Evolutionary conservation across 176 grass and related monocot species (phyloP).

Genomic region (Triticum timopheevii): DNA sequence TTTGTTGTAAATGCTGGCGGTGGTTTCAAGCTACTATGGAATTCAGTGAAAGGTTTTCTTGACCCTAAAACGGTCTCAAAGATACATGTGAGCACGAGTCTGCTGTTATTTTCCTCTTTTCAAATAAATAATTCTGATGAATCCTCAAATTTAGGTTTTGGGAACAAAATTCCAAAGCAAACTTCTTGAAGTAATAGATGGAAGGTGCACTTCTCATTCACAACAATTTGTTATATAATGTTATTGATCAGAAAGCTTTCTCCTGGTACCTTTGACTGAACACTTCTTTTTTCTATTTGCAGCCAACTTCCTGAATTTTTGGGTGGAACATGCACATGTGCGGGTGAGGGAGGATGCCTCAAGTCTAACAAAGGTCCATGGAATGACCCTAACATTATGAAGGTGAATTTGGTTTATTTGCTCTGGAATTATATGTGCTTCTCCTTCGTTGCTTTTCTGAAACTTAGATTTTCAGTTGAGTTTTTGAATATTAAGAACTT

Average conservation of each 20-base stretch:
- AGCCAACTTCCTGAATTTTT: slow-evolving; percentile 97
- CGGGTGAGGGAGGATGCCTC: slow-evolving; percentile 68
- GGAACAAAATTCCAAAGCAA: slow-evolving; percentile 89
- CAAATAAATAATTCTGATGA: slow-evolving; percentile 23
- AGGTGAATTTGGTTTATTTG: slow-evolving; percentile 48
- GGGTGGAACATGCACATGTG: slow-evolving; percentile 79
- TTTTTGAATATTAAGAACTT: not conserved
- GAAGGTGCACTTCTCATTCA: slow-evolving; percentile 48
- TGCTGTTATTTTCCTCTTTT: slow-evolving; percentile 4
- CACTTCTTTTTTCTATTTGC: slow-evolving; percentile 23
- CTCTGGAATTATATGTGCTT: not conserved
- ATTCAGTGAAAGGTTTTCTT: slow-evolving; percentile 93
- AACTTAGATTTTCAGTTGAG: not conserved
- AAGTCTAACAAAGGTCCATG: slow-evolving; percentile 95
- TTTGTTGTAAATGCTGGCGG: slow-evolving; percentile 89
- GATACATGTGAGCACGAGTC: slow-evolving; percentile 74
- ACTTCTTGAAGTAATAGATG: slow-evolving; percentile 88
- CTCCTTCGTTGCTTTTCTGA: not conserved
- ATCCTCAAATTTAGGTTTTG: slow-evolving; percentile 58
- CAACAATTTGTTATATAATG: not conserved
- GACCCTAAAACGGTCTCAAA: slow-evolving; percentile 91
- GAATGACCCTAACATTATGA: slow-evolving; percentile 80
- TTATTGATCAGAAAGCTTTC: not conserved
- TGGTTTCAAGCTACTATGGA: slow-evolving; percentile 97
- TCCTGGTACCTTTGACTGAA: not conserved